Conservation (phyloP, 1,284 basidiomycete genomes). For the Pseudomicrostroma phylloplanum region DNA sequence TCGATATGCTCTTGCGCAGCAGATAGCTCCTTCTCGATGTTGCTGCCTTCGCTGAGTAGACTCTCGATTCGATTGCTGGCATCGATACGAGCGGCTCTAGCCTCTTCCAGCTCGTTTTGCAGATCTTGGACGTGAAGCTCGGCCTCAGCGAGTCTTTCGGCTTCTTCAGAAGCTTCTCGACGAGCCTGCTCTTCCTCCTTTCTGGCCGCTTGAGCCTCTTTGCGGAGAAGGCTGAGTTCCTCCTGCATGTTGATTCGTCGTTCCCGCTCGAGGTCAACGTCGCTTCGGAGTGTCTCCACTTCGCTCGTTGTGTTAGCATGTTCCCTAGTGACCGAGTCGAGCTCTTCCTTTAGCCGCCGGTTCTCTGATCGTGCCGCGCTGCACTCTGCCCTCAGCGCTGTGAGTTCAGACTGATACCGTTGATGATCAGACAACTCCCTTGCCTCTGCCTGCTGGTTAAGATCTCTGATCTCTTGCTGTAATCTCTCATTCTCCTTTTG, state of each 20-base stretch:
- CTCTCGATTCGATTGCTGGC: constrained; percentile 40
- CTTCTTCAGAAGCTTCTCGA: constrained; percentile 32
- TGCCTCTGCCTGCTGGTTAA: neutral
- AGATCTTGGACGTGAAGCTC: constrained; percentile 32
- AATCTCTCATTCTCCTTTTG: constrained; percentile 6
- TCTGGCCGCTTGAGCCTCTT: constrained; percentile 31
- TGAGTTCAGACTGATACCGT: constrained; percentile 12
- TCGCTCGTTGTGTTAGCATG: neutral
- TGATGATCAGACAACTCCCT: constrained; percentile 8
- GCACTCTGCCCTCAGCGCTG: constrained; percentile 7
- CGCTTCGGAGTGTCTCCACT: constrained; percentile 20
- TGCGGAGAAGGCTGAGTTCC: constrained; percentile 33
- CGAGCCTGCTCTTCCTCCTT: constrained; percentile 25
- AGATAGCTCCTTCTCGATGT: constrained; percentile 32
- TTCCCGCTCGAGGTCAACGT: constrained; percentile 32
- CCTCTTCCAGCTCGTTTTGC: constrained; percentile 40
- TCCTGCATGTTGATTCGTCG: constrained; percentile 41
- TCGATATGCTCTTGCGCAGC: constrained; percentile 37
- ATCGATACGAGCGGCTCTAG: constrained; percentile 30
- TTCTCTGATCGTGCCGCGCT: constrained; percentile 2
- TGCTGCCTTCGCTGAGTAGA: constrained; percentile 36
- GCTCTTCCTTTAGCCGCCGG: constrained; percentile 7
- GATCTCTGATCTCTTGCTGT: constrained; percentile 10
- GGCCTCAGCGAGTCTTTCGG: constrained; percentile 32
- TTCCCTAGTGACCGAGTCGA: constrained; percentile 2